A percentile compares a stretch with the other conserved stretches of the same genome.
phyloP scores from a whole-genome alignment of 805 yeast genomes.

The Schwanniomyces sp. region DNA sequence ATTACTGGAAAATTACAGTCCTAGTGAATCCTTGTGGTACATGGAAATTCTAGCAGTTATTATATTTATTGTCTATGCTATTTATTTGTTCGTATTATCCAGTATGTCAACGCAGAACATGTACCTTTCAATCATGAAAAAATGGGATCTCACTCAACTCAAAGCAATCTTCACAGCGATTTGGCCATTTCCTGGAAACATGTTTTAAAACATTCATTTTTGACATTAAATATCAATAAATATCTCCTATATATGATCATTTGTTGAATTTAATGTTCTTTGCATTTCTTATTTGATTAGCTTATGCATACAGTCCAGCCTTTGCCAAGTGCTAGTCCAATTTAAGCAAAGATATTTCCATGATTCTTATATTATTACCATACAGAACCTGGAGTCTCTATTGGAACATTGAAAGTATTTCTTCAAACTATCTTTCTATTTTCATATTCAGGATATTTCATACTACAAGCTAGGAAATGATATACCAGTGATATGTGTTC shows the following conservation, averaged over 20 bases:
- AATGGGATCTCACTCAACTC: not conserved
- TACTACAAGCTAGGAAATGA: slow-evolving; percentile 1
- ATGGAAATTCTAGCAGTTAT: not conserved
- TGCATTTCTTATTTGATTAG: not conserved
- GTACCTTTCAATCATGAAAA: not conserved
- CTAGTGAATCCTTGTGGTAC: not conserved
- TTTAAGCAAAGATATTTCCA: not conserved
- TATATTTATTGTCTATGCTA: not conserved
- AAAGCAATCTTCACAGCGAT: not conserved
- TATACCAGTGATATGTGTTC: not conserved
- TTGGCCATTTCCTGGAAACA: not conserved
- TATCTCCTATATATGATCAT: too few species aligned
- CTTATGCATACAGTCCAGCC: not conserved
- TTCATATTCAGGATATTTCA: not conserved
- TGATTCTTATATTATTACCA: not conserved
- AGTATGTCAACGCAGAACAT: not conserved
- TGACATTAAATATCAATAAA: too few species aligned
- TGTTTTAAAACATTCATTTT: not conserved
- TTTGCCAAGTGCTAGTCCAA: not conserved
- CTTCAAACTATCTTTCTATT: not conserved
- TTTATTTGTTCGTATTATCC: not conserved
- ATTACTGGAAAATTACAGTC: not conserved
- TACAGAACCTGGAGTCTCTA: not conserved
- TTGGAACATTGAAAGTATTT: not conserved
- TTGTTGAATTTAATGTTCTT: too few species aligned